Percentiles rank a stretch among this genome's conserved stretches.
Evolutionary conservation across 2,329 filamentous ascomycete genomes (phyloP).

Genomic region (Penicillium griseofulvum): DNA sequence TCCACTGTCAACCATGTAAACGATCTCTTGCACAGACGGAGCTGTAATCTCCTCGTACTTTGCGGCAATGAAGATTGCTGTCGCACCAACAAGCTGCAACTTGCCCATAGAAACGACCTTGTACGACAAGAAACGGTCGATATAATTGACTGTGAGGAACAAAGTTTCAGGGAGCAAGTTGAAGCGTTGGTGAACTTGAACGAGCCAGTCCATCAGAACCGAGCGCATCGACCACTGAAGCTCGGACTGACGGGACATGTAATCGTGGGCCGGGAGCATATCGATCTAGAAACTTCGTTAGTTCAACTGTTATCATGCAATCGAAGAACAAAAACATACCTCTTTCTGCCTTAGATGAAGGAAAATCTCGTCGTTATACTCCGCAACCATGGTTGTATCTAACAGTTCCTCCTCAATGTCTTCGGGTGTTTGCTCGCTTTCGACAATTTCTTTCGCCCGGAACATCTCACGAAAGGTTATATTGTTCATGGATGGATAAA

Average conservation of each 20-base stretch:
- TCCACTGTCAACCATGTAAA: constrained; percentile 95
- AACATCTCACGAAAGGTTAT: constrained; percentile 72
- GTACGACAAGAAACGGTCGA: constrained; percentile 90
- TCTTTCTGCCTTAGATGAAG: constrained; percentile 86
- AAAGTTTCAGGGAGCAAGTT: constrained; percentile 88
- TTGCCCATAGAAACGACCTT: constrained; percentile 95
- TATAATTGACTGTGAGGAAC: constrained; percentile 93
- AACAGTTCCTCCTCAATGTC: constrained; percentile 85
- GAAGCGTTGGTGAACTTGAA: constrained; percentile 93
- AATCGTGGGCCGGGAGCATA: constrained; percentile 84
- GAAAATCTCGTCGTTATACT: constrained; percentile 96
- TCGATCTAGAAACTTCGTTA: constrained; percentile 53
- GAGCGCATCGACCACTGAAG: constrained; percentile 99
- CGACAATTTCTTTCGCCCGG: constrained; percentile 63
- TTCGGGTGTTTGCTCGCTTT: constrained; percentile 63
- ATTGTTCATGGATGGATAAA: constrained; percentile 61
- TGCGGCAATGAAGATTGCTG: constrained; percentile 89
- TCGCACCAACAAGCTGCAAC: constrained; percentile 92
- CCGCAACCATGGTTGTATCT: constrained; percentile 96
- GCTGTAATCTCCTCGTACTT: constrained; percentile 99
- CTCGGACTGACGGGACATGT: constrained; percentile 97
- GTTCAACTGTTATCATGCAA: neutral
- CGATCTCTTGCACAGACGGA: constrained; percentile 89
- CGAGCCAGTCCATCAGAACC: constrained; percentile 95
- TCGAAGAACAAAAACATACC: constrained; percentile 52